Evolutionary conservation across 345 rosid species (phyloP).

Genomic region (Dipteronia sinensis): DNA sequence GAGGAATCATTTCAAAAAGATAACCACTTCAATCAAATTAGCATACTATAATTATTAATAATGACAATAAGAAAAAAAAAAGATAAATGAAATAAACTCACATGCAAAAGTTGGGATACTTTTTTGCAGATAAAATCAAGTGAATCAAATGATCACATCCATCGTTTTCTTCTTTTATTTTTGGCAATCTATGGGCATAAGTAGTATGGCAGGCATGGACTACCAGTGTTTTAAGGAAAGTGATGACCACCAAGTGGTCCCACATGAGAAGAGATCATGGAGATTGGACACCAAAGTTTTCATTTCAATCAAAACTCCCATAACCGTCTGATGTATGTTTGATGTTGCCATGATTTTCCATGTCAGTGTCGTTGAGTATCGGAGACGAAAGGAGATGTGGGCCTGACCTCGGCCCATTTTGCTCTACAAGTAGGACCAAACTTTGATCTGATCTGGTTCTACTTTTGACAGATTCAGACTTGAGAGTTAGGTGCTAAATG

Average conservation of each 20-base stretch:
- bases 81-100: not conserved
- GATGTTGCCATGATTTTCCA: not conserved
- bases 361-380: not conserved
- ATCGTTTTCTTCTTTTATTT: not conserved
- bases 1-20: not conserved
- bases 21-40: not conserved
- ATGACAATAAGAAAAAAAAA: no score
- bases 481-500: no score
- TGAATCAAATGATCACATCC: conserved; percentile 9
- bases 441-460: no score
- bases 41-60: no score
- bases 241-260: not conserved
- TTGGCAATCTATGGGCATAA: not conserved
- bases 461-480: no score
- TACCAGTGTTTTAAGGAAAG: not conserved
- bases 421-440: not conserved
- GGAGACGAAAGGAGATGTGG: not conserved
- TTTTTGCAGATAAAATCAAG: not conserved
- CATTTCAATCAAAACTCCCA: not conserved
- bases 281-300: not conserved
- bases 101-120: not conserved
- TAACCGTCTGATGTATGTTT: not conserved
- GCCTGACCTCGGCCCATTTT: not conserved
- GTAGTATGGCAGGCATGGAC: not conserved
- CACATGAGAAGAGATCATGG: not conserved